Evolutionary conservation across 129 eudicot species (phyloP), one percentile per base, ranked within the genome.

Genomic region (Lactuca sativa): DNA sequence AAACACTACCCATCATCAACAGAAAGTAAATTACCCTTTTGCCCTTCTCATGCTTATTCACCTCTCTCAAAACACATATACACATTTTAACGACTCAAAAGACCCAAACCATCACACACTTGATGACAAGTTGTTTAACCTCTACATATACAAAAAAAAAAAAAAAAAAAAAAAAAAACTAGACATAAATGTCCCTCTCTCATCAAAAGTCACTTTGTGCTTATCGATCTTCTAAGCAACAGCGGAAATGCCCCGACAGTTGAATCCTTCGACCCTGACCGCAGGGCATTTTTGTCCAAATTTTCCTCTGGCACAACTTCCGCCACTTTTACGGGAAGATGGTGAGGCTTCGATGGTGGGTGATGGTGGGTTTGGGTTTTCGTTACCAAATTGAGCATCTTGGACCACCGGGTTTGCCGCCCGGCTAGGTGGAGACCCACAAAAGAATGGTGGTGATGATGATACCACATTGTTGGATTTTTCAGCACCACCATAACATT

Each of bases 371-470:
- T 38, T 68, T 3, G 58, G 63, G 41, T 64, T 74, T 13, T 31
- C 73, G 5, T 53, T 68, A 11, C 85, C 73, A 51, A 87, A 87
- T 15, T 82, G 86, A 56, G 73, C 80, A 66, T 87, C 95, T 74
- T 84, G 87, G 71, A 87, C 80, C 17, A 84, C 67, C 0, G 95
- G 95, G 69, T 87, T 87, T 4, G 90, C 77, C 6, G 83, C 95
- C 76, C 95, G 71, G 64, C 71, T 62, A 1, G 95, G 95, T 41
- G 95, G 95, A 3, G 95, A 87, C 33, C 95, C 90, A 41, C 68
- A 34, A 32, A 76, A 84, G 73, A 84, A 87, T 47, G 95, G 95
- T 8, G 90, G 90, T 12, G 93, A 83, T 56, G 84, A 80, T 68
- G 85, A 70, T 52, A 83, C 56, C 62, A 69, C 74, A 65, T 73